Base-by-base conservation (phyloP, 1,284 basidiomycete species). In the Lentinula novae-zelandiae region DNA sequence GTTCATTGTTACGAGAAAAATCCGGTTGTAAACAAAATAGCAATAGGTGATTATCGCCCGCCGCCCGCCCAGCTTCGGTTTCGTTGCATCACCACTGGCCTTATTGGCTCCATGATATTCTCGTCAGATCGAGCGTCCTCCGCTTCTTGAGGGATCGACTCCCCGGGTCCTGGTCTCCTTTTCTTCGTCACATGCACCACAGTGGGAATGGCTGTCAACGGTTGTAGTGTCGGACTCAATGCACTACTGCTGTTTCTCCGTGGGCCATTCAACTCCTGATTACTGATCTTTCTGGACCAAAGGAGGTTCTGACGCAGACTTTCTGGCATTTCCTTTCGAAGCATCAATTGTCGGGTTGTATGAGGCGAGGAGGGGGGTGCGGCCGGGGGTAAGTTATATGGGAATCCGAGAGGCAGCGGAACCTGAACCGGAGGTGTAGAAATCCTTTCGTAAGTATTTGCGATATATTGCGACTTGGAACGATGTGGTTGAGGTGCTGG, bases 251-350 rank as follows among this genome's bases (percentile, higher is more conserved):
- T 79, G 60, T 48, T 77, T 69, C 58, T 67, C 68, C 64, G 73
- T 64, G 72, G 73, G 59, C 75, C 77, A 53, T 74, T 74, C 44
- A 80, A 73, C 50, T 78, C 81, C 20, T 77, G 77, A 65, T 82
- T 82, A 72, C 80, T 85, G 50, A 87, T 80, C 67, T 89, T 86
- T 10, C 93, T 82, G 70, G 94, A 91, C 93, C 93, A 95, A 5
- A 96, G 74, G 65, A 96, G 70, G 67, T 95, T 92, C 54, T 89
- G 78, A 20, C 94, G 79, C 62, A 96, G 74, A 63, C 87, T 90
- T 75, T 96, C 94, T 52, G 90, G 90, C 69, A 96, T 78, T 74
- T 96, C 94, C 22, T 87, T 89, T 61, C 86, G 80, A 55, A 96
- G 79, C 92, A 96, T 95, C 67, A 86, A 83, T 53, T 90, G 80